Conservation (phyloP, 495 filamentous ascomycete species). For the Penicillium paxilli region DNA sequence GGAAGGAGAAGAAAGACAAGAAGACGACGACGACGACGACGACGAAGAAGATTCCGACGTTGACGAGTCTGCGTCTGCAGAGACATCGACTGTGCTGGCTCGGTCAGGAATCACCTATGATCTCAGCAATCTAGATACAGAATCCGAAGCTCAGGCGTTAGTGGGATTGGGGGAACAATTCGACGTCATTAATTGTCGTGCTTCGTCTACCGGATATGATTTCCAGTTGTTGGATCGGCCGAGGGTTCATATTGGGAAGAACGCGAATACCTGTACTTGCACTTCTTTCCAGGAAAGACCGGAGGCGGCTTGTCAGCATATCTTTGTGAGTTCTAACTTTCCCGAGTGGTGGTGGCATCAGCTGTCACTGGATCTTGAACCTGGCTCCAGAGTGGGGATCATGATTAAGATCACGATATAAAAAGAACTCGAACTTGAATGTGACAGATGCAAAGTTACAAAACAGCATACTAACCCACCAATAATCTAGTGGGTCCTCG, state of each 20-base stretch:
- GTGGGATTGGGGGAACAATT: conserved; percentile 38
- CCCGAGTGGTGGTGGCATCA: too few species aligned
- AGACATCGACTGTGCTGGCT: conserved; percentile 27
- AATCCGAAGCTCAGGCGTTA: conserved; percentile 35
- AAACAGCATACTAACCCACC: not conserved
- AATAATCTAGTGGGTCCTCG: conserved; percentile 41
- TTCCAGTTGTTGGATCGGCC: conserved; percentile 39
- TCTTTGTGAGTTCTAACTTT: conserved; percentile 49
- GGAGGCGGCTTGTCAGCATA: conserved; percentile 45
- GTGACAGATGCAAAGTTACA: too few species aligned
- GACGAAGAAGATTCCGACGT: conserved; percentile 16
- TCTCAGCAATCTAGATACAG: conserved; percentile 32
- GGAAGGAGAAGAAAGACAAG: conserved; percentile 17
- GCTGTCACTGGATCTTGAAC: too few species aligned
- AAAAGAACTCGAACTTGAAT: too few species aligned
- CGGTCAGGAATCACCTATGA: conserved; percentile 47
- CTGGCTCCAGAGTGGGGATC: too few species aligned
- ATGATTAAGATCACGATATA: too few species aligned
- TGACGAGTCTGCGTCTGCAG: conserved; percentile 11
- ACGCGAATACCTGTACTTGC: conserved; percentile 39
- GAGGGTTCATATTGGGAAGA: conserved; percentile 30
- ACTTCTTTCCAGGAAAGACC: conserved; percentile 29
- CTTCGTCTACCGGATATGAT: conserved; percentile 30
- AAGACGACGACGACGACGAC: conserved; percentile 6
- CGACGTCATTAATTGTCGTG: conserved; percentile 36